Percentiles rank a stretch among this genome's conserved stretches.
These are phyloP conservation scores for Plasmopara viticola DNA, from an alignment of 352 stramenopile species.

Conservation along the genomic window DNA sequence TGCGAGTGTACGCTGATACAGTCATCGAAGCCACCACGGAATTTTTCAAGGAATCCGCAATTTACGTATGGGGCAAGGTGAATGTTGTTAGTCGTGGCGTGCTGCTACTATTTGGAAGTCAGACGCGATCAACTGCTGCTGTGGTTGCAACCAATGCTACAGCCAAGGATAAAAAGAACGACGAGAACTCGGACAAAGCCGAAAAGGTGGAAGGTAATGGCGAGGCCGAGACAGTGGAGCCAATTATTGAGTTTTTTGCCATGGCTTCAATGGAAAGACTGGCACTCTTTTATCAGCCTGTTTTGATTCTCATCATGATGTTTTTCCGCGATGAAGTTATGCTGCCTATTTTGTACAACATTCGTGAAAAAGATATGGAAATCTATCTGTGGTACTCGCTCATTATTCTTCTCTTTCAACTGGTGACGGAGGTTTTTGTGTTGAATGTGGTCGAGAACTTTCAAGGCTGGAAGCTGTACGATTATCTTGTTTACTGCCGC, in stretches of 20 bases:
- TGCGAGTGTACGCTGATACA: slow-evolving; percentile 88
- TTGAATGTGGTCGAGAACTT: slow-evolving; percentile 95
- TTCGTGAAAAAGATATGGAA: slow-evolving; percentile 96
- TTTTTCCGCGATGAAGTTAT: slow-evolving; percentile 90
- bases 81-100: slow-evolving; percentile 28
- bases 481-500: slow-evolving; percentile 95
- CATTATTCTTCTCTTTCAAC: slow-evolving; percentile 93
- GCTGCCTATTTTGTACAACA: slow-evolving; percentile 93
- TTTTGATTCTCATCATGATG: slow-evolving; percentile 94
- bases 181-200: slow-evolving; percentile 35
- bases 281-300: slow-evolving; percentile 90
- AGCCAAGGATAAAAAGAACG: slow-evolving; percentile 37
- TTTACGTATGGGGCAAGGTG: slow-evolving; percentile 31
- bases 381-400: slow-evolving; percentile 95
- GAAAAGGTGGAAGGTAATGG: slow-evolving; percentile 38
- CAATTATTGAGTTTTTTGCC: slow-evolving; percentile 92
- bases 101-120: slow-evolving; percentile 43
- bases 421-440: slow-evolving; percentile 93
- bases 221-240: slow-evolving; percentile 90
- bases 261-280: slow-evolving; percentile 90
- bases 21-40: slow-evolving; percentile 72
- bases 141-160: slow-evolving; percentile 6
- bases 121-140: slow-evolving; percentile 40
- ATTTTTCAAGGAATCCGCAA: slow-evolving; percentile 38
- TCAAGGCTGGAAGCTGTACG: slow-evolving; percentile 97